These are phyloP conservation scores for Ormosia emarginata DNA, from an alignment of 306 rosid species.

Conservation along the genomic window DNA sequence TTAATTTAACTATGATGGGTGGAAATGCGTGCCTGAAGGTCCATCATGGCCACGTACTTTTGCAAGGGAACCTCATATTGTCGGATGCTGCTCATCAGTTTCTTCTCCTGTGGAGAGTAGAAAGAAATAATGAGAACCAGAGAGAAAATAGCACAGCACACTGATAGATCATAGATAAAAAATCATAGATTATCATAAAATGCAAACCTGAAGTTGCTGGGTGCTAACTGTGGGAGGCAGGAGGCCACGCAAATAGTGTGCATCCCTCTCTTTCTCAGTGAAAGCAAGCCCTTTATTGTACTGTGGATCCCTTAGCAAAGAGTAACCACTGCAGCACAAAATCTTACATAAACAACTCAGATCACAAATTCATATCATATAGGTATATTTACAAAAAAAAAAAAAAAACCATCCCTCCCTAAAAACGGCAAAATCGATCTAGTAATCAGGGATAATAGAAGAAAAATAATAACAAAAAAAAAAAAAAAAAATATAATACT, in stretches of 20 bases:
- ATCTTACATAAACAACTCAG: neutral
- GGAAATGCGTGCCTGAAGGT: conserved; percentile 69
- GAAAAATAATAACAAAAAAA: neutral
- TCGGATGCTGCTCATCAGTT: conserved; percentile 58
- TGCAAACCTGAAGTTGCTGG: conserved; percentile 85
- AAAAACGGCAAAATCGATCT: neutral
- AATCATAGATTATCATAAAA: neutral
- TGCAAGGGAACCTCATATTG: conserved; percentile 85
- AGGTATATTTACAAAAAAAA: neutral
- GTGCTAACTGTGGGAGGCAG: conserved; percentile 63
- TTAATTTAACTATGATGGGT: neutral
- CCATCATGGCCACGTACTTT: conserved; percentile 78
- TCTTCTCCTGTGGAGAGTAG: conserved; percentile 59
- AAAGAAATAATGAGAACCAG: neutral
- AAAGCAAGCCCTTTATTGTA: conserved; percentile 95
- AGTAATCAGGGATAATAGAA: neutral
- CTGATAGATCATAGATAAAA: neutral
- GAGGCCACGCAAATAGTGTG: conserved; percentile 95
- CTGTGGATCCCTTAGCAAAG: conserved; percentile 93
- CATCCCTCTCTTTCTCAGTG: conserved; percentile 87
- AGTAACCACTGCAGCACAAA: conserved; percentile 63
- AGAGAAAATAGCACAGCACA: neutral
- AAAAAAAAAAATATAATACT: neutral
- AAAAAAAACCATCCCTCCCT: neutral
- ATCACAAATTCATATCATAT: neutral